These are phyloP conservation scores for Hypoxylon sp. DNA, from an alignment of 2,329 filamentous ascomycete species.

Conservation along the genomic window DNA sequence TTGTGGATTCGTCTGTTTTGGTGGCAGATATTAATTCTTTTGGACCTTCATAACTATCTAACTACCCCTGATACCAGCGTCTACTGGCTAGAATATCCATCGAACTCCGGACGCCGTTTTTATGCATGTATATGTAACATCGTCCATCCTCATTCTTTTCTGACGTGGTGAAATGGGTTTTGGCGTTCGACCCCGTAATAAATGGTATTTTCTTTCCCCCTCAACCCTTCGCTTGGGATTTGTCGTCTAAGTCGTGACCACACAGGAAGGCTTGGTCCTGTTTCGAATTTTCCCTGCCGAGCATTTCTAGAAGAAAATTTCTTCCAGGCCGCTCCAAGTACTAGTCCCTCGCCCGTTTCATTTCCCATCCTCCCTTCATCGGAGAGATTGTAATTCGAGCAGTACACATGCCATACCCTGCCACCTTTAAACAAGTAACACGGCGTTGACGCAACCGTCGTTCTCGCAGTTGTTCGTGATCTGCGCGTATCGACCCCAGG, in stretches of 20 bases:
- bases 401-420: background rate
- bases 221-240: background rate
- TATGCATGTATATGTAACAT: conserved; percentile 30
- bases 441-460: conserved; percentile 61
- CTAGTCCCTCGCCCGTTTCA: background rate
- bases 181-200: background rate
- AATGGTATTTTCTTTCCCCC: background rate
- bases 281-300: background rate
- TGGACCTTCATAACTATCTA: background rate
- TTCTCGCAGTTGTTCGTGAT: conserved; percentile 62
- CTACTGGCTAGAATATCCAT: conserved; percentile 9
- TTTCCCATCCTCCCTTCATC: background rate
- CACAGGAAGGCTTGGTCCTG: background rate
- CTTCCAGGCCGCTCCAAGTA: no score
- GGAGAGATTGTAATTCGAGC: background rate
- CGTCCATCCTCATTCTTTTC: conserved; percentile 4
- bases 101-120: conserved; percentile 36
- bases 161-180: no score
- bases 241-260: background rate
- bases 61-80: conserved; percentile 7
- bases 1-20: background rate
- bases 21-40: conserved; percentile 1
- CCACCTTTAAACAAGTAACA: conserved; percentile 47
- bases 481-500: conserved; percentile 74
- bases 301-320: no score